Evolutionary conservation across 768 basidiomycete species (phyloP).

Genomic region (Agrocybe pediades): DNA sequence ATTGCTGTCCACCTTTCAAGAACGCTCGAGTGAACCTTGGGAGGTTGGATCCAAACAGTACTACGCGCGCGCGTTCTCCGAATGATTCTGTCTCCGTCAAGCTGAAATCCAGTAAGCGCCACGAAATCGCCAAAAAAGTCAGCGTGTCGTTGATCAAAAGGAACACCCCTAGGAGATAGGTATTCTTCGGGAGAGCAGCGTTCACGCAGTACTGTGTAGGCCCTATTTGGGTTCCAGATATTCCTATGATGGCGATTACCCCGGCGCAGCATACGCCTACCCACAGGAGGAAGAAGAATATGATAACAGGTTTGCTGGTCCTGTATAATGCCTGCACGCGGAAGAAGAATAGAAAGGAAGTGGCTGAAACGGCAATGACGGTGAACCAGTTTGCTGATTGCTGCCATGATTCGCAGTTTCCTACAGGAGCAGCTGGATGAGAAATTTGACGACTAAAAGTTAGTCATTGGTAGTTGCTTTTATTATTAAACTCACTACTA

Average conservation of each 20-base stretch:
- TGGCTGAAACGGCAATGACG: neutral
- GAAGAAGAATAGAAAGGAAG: neutral
- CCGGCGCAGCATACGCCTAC: slow-evolving; percentile 22
- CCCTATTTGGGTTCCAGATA: slow-evolving; percentile 16
- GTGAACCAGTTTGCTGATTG: neutral
- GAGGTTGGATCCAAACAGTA: neutral
- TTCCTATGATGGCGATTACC: slow-evolving; percentile 18
- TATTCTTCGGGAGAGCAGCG: slow-evolving; percentile 10
- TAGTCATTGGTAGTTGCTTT: no score
- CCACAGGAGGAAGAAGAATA: slow-evolving; percentile 28
- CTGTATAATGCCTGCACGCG: slow-evolving; percentile 11
- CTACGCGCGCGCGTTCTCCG: neutral
- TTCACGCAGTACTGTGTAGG: slow-evolving; percentile 24
- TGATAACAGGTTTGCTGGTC: slow-evolving; percentile 12
- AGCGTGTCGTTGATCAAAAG: slow-evolving; percentile 23
- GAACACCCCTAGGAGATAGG: slow-evolving; percentile 10
- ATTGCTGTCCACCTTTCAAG: slow-evolving; percentile 1
- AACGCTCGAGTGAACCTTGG: neutral
- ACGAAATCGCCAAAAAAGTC: slow-evolving; percentile 30
- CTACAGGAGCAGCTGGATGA: slow-evolving; percentile 2
- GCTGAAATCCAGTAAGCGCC: neutral
- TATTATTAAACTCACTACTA: neutral
- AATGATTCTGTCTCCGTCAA: neutral
- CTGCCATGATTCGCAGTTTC: neutral
- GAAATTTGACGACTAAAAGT: no score